phyloP scores from a whole-genome alignment of 768 basidiomycete genomes.

The Guyanaporus albipodus region DNA sequence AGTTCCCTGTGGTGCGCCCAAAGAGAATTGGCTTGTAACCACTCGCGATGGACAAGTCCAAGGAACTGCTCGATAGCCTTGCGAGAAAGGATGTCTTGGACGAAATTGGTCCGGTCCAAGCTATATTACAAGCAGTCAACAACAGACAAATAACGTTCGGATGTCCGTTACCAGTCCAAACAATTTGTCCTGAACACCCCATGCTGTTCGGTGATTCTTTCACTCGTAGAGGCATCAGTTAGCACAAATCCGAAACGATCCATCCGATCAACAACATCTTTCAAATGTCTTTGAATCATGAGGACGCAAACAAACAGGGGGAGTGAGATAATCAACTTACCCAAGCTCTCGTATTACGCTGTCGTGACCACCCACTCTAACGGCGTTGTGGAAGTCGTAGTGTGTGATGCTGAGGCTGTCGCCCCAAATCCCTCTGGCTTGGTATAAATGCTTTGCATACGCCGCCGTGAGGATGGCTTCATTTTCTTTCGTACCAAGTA shows the following conservation, averaged over 20 bases:
- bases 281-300: slow-evolving; percentile 48
- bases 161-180: slow-evolving; percentile 72
- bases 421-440: slow-evolving; percentile 56
- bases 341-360: slow-evolving; percentile 71
- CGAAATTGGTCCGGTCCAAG: slow-evolving; percentile 95
- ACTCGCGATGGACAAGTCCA: slow-evolving; percentile 69
- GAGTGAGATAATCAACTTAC: slow-evolving; percentile 31
- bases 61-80: slow-evolving; percentile 81
- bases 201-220: slow-evolving; percentile 81
- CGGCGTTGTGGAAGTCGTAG: slow-evolving; percentile 91
- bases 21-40: slow-evolving; percentile 61
- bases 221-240: slow-evolving; percentile 60
- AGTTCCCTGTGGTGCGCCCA: slow-evolving; percentile 90
- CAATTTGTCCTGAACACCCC: slow-evolving; percentile 96
- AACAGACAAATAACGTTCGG: background rate
- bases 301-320: slow-evolving; percentile 1
- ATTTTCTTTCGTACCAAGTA: slow-evolving; percentile 89
- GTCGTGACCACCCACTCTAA: slow-evolving; percentile 82
- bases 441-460: slow-evolving; percentile 76
- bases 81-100: slow-evolving; percentile 91
- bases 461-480: slow-evolving; percentile 80
- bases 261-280: slow-evolving; percentile 55
- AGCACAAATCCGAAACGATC: slow-evolving; percentile 86
- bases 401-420: slow-evolving; percentile 77
- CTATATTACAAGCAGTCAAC: slow-evolving; percentile 38